Conservation (phyloP, 2,329 filamentous ascomycete genomes). For the Aspergillus calidoustus region DNA sequence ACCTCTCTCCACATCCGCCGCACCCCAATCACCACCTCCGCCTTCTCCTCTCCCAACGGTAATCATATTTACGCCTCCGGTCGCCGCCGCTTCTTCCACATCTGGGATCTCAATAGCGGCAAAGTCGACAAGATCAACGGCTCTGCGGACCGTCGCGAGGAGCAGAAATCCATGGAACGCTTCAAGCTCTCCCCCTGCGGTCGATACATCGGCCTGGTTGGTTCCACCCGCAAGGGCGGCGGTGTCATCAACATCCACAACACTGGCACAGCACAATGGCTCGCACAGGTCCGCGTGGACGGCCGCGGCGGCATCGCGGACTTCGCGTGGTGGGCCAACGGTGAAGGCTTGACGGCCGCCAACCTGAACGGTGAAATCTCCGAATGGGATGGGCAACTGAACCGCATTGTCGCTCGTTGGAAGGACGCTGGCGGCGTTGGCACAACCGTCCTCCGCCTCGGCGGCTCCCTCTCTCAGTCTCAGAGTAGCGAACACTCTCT, state of each 20-base stretch:
- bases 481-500: conserved; percentile 37
- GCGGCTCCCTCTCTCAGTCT: conserved; percentile 51
- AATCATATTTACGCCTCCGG: conserved; percentile 87
- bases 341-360: conserved; percentile 78
- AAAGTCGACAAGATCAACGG: conserved; percentile 78
- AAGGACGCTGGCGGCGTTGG: conserved; percentile 86
- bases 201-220: conserved; percentile 80
- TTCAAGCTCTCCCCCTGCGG: conserved; percentile 90
- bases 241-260: conserved; percentile 86
- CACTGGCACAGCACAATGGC: conserved; percentile 82
- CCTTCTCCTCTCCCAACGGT: conserved; percentile 74
- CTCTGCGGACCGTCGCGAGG: conserved; percentile 71
- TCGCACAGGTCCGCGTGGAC: conserved; percentile 79
- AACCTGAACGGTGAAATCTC: conserved; percentile 88
- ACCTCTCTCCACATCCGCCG: conserved; percentile 86
- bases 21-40: conserved; percentile 81
- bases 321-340: conserved; percentile 89
- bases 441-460: conserved; percentile 79
- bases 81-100: conserved; percentile 87
- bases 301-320: conserved; percentile 83
- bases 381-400: conserved; percentile 76
- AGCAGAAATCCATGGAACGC: conserved; percentile 87
- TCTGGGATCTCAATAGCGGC: conserved; percentile 86
- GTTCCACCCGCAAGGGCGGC: conserved; percentile 80
- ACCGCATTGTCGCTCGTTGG: conserved; percentile 80